phyloP scores from a whole-genome alignment of 345 rosid species.

The Kandelia obovata region DNA sequence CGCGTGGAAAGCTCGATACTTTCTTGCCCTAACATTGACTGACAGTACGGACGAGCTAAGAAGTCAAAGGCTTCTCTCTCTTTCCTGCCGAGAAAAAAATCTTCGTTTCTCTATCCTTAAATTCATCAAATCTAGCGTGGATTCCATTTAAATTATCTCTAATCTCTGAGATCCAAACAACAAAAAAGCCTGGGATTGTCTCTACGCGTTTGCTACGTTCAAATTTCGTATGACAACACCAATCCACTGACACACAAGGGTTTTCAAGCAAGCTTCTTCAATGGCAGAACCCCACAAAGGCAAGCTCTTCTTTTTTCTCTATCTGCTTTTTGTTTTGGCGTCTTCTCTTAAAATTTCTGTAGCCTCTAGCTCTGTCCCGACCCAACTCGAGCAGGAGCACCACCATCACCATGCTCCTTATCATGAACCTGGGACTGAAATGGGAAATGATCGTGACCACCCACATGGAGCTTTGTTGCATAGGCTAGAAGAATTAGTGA shows the following conservation, averaged over 20 bases:
- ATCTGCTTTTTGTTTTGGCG: constrained; percentile 41
- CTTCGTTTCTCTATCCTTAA: background rate
- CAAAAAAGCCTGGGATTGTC: constrained; percentile 13
- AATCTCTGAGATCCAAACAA: constrained; percentile 32
- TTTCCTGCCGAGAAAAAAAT: constrained; percentile 12
- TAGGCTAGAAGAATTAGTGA: constrained; percentile 71
- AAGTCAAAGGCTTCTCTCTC: constrained; percentile 7
- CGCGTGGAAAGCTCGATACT: background rate
- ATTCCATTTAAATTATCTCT: constrained; percentile 31
- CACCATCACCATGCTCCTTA: constrained; percentile 23
- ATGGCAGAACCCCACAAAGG: constrained; percentile 54
- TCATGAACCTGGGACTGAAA: constrained; percentile 19
- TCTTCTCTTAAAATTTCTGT: constrained; percentile 20
- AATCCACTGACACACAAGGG: constrained; percentile 24
- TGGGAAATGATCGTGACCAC: constrained; percentile 15
- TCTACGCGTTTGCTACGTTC: background rate
- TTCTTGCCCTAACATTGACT: constrained; percentile 13
- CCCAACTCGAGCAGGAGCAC: constrained; percentile 18
- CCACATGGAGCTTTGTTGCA: constrained; percentile 42
- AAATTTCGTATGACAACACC: constrained; percentile 16
- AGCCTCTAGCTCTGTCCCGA: constrained; percentile 31
- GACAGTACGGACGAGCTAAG: background rate
- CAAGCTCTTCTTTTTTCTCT: constrained; percentile 47
- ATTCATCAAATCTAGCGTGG: constrained; percentile 35
- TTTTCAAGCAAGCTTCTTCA: constrained; percentile 4